phyloP scores from a whole-genome alignment of 805 yeast species.

The Starmerella floricola region DNA sequence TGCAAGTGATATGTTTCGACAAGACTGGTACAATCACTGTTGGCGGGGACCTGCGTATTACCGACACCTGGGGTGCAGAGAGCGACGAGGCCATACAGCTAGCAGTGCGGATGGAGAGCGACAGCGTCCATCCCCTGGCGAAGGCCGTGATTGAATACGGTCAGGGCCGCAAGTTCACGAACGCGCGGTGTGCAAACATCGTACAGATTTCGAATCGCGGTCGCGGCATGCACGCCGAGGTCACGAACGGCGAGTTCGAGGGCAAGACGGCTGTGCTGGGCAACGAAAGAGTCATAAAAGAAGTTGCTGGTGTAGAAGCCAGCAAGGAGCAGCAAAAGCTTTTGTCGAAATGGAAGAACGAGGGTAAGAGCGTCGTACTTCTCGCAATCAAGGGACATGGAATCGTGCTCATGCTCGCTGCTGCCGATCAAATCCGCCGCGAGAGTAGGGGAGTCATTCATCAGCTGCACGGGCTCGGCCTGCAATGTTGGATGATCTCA shows the following conservation, averaged over 20 bases:
- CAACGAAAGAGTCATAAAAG: conserved; percentile 48
- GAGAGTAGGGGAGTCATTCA: conserved; percentile 46
- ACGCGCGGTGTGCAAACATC: conserved; percentile 14
- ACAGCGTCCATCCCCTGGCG: conserved; percentile 61
- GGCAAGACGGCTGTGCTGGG: conserved; percentile 34
- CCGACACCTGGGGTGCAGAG: conserved; percentile 33
- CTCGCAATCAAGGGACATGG: conserved; percentile 33
- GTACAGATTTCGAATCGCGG: conserved; percentile 16
- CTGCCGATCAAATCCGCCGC: conserved; percentile 42
- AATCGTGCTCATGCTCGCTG: conserved; percentile 36
- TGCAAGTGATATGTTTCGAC: conserved; percentile 59
- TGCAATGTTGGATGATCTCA: conserved; percentile 62
- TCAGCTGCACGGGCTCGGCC: conserved; percentile 32
- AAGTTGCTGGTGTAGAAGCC: conserved; percentile 34
- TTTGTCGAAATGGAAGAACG: conserved; percentile 44
- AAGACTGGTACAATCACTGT: conserved; percentile 66
- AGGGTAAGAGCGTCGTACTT: conserved; percentile 52
- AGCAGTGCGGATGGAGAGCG: conserved; percentile 37
- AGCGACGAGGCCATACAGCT: conserved; percentile 34
- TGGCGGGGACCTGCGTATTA: conserved; percentile 47
- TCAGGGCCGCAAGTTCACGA: conserved; percentile 11
- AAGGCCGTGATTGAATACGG: conserved; percentile 41
- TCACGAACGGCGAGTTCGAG: conserved; percentile 12
- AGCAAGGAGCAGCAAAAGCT: conserved; percentile 27
- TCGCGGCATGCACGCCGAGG: conserved; percentile 19